phyloP scores from a whole-genome alignment of 192 early-diverging fungal genomes.

The Radiomyces spectabilis region DNA sequence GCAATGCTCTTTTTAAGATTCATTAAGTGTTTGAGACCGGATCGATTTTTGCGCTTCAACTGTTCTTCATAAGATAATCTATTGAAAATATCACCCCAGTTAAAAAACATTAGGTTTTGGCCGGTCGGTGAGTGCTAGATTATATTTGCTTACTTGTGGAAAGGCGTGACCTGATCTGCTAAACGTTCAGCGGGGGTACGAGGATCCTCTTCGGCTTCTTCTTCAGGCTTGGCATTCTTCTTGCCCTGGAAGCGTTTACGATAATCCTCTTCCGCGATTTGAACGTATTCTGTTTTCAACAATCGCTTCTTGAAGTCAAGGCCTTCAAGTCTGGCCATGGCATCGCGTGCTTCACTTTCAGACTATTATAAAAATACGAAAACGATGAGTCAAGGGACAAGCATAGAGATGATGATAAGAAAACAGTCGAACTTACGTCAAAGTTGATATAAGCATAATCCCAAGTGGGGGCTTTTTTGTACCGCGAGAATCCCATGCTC shows the following conservation, averaged over 20 bases:
- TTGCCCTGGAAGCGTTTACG: slow-evolving; percentile 12
- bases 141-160: slow-evolving; percentile 39
- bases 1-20: slow-evolving; percentile 14
- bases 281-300: slow-evolving; percentile 5
- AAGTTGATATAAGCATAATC: slow-evolving; percentile 15
- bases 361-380: neutral
- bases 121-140: no score
- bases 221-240: neutral
- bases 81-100: neutral
- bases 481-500: slow-evolving; percentile 3
- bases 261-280: slow-evolving; percentile 1
- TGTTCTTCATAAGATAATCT: slow-evolving; percentile 52
- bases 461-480: slow-evolving; percentile 23
- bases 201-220: slow-evolving; percentile 25
- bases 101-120: neutral
- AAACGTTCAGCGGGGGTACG: slow-evolving; percentile 52
- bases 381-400: neutral
- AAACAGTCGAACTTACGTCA: slow-evolving; percentile 13
- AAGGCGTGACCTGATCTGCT: slow-evolving; percentile 65
- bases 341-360: slow-evolving; percentile 11
- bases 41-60: slow-evolving; percentile 37
- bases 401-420: neutral
- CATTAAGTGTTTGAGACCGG: slow-evolving; percentile 8
- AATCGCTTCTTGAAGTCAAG: slow-evolving; percentile 6
- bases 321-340: slow-evolving; percentile 8